Conservation (phyloP, 768 basidiomycete species). For the Tulasnella sp. region DNA sequence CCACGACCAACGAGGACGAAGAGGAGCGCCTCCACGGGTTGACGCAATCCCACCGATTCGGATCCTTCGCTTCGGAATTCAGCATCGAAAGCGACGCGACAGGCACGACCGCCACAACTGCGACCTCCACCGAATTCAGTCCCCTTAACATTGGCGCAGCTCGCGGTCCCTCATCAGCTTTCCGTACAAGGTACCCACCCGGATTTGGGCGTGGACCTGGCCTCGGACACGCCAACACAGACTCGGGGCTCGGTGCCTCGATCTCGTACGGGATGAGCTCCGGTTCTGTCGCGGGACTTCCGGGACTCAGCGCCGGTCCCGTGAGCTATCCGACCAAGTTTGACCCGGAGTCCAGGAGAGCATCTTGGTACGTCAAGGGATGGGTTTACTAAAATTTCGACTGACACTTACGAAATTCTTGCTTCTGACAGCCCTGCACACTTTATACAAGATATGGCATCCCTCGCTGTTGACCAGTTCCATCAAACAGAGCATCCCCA, state of each 20-base stretch:
- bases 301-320: constrained; percentile 12
- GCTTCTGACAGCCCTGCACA: constrained; percentile 18
- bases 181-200: not conserved
- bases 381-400: not conserved
- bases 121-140: constrained; percentile 8
- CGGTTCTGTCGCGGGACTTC: not conserved
- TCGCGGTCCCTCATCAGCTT: not conserved
- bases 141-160: not conserved
- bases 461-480: constrained; percentile 14
- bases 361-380: constrained; percentile 18
- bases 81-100: constrained; percentile 24
- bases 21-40: constrained; percentile 20
- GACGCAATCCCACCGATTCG: constrained; percentile 28
- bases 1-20: constrained; percentile 12
- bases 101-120: constrained; percentile 21
- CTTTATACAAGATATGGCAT: constrained; percentile 14
- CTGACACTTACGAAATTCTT: not conserved
- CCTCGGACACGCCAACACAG: not conserved
- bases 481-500: not conserved
- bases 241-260: constrained; percentile 8
- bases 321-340: constrained; percentile 17
- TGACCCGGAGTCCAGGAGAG: constrained; percentile 21
- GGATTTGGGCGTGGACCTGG: not conserved
- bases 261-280: constrained; percentile 17
- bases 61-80: constrained; percentile 26